Conservation (phyloP, 2,329 filamentous ascomycete species). For the Curvularia sp. region DNA sequence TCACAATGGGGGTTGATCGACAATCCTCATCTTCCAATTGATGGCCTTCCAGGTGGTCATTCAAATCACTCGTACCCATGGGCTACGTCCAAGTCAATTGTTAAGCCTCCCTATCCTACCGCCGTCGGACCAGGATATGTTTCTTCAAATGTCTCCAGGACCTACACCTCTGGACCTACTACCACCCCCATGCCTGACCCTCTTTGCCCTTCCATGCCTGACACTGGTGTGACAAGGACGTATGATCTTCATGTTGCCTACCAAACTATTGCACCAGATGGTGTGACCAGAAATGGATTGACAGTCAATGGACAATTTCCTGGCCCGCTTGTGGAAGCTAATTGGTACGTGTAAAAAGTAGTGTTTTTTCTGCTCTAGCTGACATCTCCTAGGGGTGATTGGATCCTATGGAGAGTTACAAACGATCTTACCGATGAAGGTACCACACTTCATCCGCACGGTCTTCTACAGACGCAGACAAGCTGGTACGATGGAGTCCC, state of each 20-base stretch:
- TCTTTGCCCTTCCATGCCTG: constrained; percentile 38
- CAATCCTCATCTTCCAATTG: constrained; percentile 34
- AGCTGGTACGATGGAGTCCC: constrained; percentile 50
- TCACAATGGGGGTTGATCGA: constrained; percentile 41
- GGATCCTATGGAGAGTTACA: constrained; percentile 36
- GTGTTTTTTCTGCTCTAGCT: neutral
- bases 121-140: constrained; percentile 11
- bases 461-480: constrained; percentile 43
- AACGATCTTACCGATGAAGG: constrained; percentile 47
- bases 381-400: constrained; percentile 36
- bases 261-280: constrained; percentile 42
- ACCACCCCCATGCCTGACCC: constrained; percentile 20
- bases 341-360: constrained; percentile 24
- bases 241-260: constrained; percentile 39
- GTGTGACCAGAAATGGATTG: constrained; percentile 38
- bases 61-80: constrained; percentile 11
- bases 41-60: constrained; percentile 26
- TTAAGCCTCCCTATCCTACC: constrained; percentile 18
- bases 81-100: neutral
- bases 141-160: constrained; percentile 18
- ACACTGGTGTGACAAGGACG: constrained; percentile 44
- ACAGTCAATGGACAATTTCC: constrained; percentile 45
- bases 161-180: constrained; percentile 7
- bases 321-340: constrained; percentile 44
- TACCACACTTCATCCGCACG: constrained; percentile 47